phyloP scores from a whole-genome alignment of 768 basidiomycete genomes.

The Krasilnikovozyma curviuscula region DNA sequence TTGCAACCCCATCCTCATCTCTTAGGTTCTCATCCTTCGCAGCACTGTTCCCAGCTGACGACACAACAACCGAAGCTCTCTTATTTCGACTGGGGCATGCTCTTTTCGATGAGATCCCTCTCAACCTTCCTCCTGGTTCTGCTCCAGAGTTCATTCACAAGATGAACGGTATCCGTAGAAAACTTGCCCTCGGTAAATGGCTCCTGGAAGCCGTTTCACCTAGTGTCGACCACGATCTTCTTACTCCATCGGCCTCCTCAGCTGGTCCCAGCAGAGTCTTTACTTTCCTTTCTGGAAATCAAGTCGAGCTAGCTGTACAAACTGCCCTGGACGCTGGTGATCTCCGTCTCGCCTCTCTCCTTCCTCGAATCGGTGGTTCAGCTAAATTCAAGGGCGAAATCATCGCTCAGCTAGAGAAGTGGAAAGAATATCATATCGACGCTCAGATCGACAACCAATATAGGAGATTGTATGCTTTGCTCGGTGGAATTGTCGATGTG shows the following conservation, averaged over 20 bases:
- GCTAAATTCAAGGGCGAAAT: conserved; percentile 53
- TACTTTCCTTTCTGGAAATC: conserved; percentile 64
- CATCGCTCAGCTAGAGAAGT: conserved; percentile 53
- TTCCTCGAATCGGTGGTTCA: conserved; percentile 63
- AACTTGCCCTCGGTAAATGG: conserved; percentile 67
- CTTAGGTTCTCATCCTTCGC: conserved; percentile 65
- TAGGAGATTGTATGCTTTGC: conserved; percentile 60
- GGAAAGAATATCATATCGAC: conserved; percentile 60
- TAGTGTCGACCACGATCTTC: conserved; percentile 46
- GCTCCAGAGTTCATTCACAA: conserved; percentile 45
- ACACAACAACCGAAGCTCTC: conserved; percentile 52
- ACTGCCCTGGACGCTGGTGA: conserved; percentile 55
- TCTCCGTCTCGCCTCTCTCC: conserved; percentile 66
- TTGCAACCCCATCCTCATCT: conserved; percentile 3
- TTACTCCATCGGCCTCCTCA: conserved; percentile 32
- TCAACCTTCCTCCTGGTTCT: conserved; percentile 38
- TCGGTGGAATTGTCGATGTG: conserved; percentile 53
- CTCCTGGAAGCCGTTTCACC: conserved; percentile 51
- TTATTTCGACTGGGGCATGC: conserved; percentile 76
- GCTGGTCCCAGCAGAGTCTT: conserved; percentile 37
- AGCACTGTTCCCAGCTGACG: conserved; percentile 47
- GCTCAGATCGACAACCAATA: conserved; percentile 45
- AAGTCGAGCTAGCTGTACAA: conserved; percentile 63
- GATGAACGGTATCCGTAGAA: conserved; percentile 45
- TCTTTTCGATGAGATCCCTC: conserved; percentile 67